Percentiles rank a stretch among this genome's conserved stretches.
phyloP scores from a whole-genome alignment of 768 basidiomycete genomes.

The Polyporus arcularius region DNA sequence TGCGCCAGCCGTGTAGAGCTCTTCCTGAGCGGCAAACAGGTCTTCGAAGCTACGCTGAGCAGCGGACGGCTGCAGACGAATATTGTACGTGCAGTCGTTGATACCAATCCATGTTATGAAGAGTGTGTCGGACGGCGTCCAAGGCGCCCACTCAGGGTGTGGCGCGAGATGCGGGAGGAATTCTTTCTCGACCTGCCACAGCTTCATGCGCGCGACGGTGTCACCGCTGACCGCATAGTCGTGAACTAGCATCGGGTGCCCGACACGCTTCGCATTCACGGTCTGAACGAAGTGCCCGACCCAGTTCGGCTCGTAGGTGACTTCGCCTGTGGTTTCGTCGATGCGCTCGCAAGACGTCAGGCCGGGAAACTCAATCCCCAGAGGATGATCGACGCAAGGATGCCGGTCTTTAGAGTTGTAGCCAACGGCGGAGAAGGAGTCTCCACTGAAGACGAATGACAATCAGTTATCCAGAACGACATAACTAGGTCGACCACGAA shows the following conservation, averaged over 20 bases:
- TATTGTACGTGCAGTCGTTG: constrained; percentile 57
- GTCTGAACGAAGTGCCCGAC: constrained; percentile 50
- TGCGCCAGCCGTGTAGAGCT: constrained; percentile 46
- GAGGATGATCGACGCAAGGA: constrained; percentile 43
- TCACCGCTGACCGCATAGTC: constrained; percentile 56
- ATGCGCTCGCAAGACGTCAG: constrained; percentile 54
- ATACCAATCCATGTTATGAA: constrained; percentile 64
- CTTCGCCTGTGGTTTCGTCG: constrained; percentile 45
- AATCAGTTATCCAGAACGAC: constrained; percentile 34
- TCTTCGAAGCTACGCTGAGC: constrained; percentile 25
- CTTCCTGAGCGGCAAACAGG: constrained; percentile 46
- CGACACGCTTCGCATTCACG: neutral
- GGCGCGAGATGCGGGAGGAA: constrained; percentile 37
- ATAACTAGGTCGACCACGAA: constrained; percentile 30
- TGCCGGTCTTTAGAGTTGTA: constrained; percentile 4
- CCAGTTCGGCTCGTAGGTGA: constrained; percentile 57
- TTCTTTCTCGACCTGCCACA: constrained; percentile 36
- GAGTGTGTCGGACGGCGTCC: constrained; percentile 20
- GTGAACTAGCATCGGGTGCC: constrained; percentile 47
- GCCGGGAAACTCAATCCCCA: constrained; percentile 53
- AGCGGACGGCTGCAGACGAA: neutral
- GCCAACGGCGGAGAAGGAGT: constrained; percentile 52
- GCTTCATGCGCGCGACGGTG: constrained; percentile 33
- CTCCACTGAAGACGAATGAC: constrained; percentile 55
- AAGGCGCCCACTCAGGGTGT: constrained; percentile 24